Conservation (phyloP, 2,329 filamentous ascomycete species). For the Fusarium graminum region DNA sequence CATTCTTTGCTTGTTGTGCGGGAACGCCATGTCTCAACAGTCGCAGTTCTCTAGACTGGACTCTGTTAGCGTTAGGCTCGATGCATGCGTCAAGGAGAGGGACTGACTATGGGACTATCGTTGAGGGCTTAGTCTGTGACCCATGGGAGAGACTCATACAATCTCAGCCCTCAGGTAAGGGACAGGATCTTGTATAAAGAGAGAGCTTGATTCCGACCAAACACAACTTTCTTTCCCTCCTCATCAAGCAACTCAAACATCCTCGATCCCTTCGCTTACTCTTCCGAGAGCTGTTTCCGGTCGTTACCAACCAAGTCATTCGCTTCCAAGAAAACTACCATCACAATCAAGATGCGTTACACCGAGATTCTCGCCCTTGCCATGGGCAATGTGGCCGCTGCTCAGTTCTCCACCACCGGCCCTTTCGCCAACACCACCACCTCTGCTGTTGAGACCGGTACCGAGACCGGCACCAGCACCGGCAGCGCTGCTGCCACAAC, state of each 20-base stretch:
- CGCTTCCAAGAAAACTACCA: slow-evolving; percentile 37
- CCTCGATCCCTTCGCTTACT: slow-evolving; percentile 53
- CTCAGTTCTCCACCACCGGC: slow-evolving; percentile 34
- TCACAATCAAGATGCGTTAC: slow-evolving; percentile 50
- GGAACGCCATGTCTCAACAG: slow-evolving; percentile 47
- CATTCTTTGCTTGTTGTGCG: slow-evolving; percentile 42
- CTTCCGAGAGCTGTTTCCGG: slow-evolving; percentile 48
- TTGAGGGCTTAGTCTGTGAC: slow-evolving; percentile 24
- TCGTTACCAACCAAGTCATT: slow-evolving; percentile 48
- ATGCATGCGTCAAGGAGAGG: slow-evolving; percentile 40
- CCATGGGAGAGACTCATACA: slow-evolving; percentile 23
- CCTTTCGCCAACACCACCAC: slow-evolving; percentile 4
- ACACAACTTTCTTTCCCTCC: slow-evolving; percentile 31
- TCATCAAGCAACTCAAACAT: slow-evolving; percentile 43
- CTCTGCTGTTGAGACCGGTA: slow-evolving; percentile 1
- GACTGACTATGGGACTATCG: slow-evolving; percentile 11
- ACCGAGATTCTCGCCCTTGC: slow-evolving; percentile 50
- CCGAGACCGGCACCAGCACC: slow-evolving; percentile 9
- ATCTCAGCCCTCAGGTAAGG: slow-evolving; percentile 14
- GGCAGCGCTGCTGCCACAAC: slow-evolving; percentile 6
- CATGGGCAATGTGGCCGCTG: slow-evolving; percentile 50
- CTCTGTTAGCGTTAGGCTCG: slow-evolving; percentile 7
- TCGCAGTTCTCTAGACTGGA: slow-evolving; percentile 12
- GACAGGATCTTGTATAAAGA: slow-evolving; percentile 49
- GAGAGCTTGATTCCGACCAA: slow-evolving; percentile 39